A percentile compares a stretch with the other conserved stretches of the same genome.
phyloP scores from a whole-genome alignment of 805 yeast genomes.

The Lachancea kluyveri region DNA sequence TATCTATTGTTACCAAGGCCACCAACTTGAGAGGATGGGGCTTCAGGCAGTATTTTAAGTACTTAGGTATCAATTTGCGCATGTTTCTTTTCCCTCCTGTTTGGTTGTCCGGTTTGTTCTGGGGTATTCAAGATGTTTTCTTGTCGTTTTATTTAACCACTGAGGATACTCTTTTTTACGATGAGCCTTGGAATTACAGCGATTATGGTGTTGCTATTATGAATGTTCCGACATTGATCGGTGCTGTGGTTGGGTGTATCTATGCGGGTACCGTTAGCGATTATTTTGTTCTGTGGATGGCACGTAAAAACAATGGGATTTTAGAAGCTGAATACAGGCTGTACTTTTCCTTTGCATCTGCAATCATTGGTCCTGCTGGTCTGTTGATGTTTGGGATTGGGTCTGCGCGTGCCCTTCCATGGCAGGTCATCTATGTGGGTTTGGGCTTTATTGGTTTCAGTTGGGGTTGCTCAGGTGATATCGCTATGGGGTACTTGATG shows the following conservation, averaged over 20 bases:
- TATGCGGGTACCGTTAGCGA: constrained; percentile 59
- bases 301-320: constrained; percentile 53
- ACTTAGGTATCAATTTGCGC: constrained; percentile 44
- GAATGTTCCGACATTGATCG: constrained; percentile 66
- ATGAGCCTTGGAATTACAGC: constrained; percentile 59
- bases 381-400: constrained; percentile 61
- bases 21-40: constrained; percentile 59
- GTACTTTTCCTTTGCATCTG: constrained; percentile 50
- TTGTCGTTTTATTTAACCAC: constrained; percentile 69
- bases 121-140: constrained; percentile 79
- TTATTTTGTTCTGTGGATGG: constrained; percentile 53
- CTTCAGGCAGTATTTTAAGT: constrained; percentile 53
- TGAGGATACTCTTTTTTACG: constrained; percentile 61
- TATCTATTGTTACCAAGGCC: constrained; percentile 48
- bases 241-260: constrained; percentile 60
- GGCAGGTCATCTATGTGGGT: constrained; percentile 53
- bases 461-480: constrained; percentile 67
- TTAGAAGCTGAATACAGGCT: constrained; percentile 62
- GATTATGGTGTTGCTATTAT: constrained; percentile 65
- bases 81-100: constrained; percentile 63
- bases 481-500: constrained; percentile 61
- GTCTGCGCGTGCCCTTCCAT: constrained; percentile 46
- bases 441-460: constrained; percentile 62
- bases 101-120: constrained; percentile 58
- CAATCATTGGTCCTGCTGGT: constrained; percentile 56